Base-by-base conservation (phyloP, 805 yeast genomes). In the Schizosaccharomyces osmophilus region DNA sequence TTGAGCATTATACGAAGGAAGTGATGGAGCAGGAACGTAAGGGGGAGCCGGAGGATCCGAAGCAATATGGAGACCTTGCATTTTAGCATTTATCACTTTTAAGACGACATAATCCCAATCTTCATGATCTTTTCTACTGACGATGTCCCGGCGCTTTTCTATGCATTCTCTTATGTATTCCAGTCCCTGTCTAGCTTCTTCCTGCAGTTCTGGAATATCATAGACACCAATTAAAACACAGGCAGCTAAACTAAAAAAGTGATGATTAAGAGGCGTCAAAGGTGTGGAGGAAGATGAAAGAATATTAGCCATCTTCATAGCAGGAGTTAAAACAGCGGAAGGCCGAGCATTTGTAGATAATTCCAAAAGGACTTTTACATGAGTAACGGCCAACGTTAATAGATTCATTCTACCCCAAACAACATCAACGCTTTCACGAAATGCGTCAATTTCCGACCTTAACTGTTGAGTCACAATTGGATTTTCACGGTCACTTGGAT, bases 341-440 rank as follows among this genome's bases (percentile, higher is more conserved):
- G 67, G 67, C 6, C 62, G 64, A 3, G 66, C 61, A 22, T 22
- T 26, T n/a, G 55, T 41, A 17, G 59, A 57, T 39, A 64, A 26
- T 17, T 66, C 61, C 29, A 64, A 55, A 5, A 64, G 61, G 11
- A 67, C 59, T 39, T 63, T 61, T 42, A 64, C 60, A 61, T 67
- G 67, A 64, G 64, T 64, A 29, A 64, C 65, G 6, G 61, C 63
- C 26, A 67, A 29, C 36, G 63, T 63, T 24, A 67, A 54, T 24
- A 66, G 22, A 24, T 63, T 62, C 13, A 60, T 60, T 24, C 61
- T 42, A 29, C 64, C 67, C 68, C 67, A 67, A 22, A 64, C 59
- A 31, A 64, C 63, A 42, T 67, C 68, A 5, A 65, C 62, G 11
- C 64, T 62, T 48, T 67, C 67, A 13, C 68, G 64, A 19, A 63